Evolutionary conservation across 108 stramenopile species (phyloP).

Genomic region (Nitzschia putrida): DNA sequence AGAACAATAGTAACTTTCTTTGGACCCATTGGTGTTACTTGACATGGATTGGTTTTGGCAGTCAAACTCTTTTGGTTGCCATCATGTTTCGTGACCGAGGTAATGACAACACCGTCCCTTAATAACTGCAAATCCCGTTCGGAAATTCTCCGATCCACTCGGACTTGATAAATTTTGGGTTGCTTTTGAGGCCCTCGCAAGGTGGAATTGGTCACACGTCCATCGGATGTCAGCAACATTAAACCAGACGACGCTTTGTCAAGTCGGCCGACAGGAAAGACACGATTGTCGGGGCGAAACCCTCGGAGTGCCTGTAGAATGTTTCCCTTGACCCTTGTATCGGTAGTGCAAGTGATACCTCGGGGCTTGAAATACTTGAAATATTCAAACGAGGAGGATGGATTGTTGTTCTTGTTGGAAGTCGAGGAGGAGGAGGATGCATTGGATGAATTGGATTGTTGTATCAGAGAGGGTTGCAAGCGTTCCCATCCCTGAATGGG

Average conservation of each 20-base stretch:
- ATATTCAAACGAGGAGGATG: slow-evolving; percentile 48
- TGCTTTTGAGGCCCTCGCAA: slow-evolving; percentile 53
- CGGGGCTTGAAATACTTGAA: slow-evolving; percentile 81
- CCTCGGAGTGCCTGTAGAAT: slow-evolving; percentile 64
- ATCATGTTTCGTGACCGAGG: slow-evolving; percentile 61
- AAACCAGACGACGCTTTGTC: slow-evolving; percentile 78
- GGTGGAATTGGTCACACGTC: slow-evolving; percentile 70
- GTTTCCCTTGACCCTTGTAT: slow-evolving; percentile 52
- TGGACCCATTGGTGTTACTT: slow-evolving; percentile 21
- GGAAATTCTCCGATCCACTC: slow-evolving; percentile 43
- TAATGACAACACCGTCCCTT: slow-evolving; percentile 59
- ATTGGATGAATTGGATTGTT: neutral
- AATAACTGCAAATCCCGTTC: slow-evolving; percentile 44
- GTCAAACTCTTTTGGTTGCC: slow-evolving; percentile 55
- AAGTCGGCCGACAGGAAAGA: slow-evolving; percentile 82
- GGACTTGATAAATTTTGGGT: slow-evolving; percentile 66
- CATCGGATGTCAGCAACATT: slow-evolving; percentile 74
- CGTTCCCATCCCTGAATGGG: slow-evolving; percentile 67
- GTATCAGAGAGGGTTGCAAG: slow-evolving; percentile 38
- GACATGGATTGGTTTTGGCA: slow-evolving; percentile 64
- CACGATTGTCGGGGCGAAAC: slow-evolving; percentile 45
- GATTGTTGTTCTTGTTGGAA: slow-evolving; percentile 2
- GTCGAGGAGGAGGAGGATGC: neutral
- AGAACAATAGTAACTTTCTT: slow-evolving; percentile 53
- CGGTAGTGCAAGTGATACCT: slow-evolving; percentile 81